A percentile compares a stretch with the other conserved stretches of the same genome.
These are phyloP conservation scores for Penicillium arizonense DNA, from an alignment of 495 filamentous ascomycete species.

Conservation along the genomic window DNA sequence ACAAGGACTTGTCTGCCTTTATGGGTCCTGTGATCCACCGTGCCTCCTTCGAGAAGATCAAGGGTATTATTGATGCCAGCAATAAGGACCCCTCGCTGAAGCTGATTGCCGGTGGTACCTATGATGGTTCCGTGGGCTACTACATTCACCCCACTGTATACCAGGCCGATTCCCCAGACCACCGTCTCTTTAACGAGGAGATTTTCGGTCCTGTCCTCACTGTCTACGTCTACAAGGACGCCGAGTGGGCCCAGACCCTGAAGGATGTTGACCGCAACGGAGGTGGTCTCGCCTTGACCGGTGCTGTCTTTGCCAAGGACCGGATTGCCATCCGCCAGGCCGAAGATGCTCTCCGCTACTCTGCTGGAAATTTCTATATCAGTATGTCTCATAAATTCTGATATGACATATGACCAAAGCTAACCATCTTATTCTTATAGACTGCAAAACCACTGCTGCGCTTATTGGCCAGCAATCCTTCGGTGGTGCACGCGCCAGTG, in stretches of 20 bases:
- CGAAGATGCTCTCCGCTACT: slow-evolving; percentile 70
- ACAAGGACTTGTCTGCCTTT: slow-evolving; percentile 60
- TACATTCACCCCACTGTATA: slow-evolving; percentile 76
- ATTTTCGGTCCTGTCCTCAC: slow-evolving; percentile 75
- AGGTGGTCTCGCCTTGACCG: slow-evolving; percentile 72
- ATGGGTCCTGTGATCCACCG: slow-evolving; percentile 78
- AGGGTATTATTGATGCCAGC: slow-evolving; percentile 61
- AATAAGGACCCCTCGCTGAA: slow-evolving; percentile 64
- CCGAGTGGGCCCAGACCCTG: slow-evolving; percentile 52
- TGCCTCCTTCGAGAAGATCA: slow-evolving; percentile 68
- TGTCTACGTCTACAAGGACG: slow-evolving; percentile 71
- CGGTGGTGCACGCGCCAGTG: slow-evolving; percentile 70
- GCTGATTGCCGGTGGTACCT: slow-evolving; percentile 64
- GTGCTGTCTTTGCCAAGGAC: slow-evolving; percentile 73
- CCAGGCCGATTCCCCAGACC: slow-evolving; percentile 55
- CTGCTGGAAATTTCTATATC: slow-evolving; percentile 85
- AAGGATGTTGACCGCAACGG: slow-evolving; percentile 54
- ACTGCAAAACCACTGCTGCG: slow-evolving; percentile 80
- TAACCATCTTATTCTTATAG: slow-evolving; percentile 16
- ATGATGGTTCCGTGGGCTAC: slow-evolving; percentile 67
- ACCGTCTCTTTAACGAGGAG: slow-evolving; percentile 67
- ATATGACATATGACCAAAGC: neutral
- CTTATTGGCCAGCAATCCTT: slow-evolving; percentile 83
- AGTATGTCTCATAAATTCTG: slow-evolving; percentile 36
- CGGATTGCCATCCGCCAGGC: slow-evolving; percentile 64